Conservation (phyloP, 2,329 filamentous ascomycete genomes). For the Geosmithia flava region DNA sequence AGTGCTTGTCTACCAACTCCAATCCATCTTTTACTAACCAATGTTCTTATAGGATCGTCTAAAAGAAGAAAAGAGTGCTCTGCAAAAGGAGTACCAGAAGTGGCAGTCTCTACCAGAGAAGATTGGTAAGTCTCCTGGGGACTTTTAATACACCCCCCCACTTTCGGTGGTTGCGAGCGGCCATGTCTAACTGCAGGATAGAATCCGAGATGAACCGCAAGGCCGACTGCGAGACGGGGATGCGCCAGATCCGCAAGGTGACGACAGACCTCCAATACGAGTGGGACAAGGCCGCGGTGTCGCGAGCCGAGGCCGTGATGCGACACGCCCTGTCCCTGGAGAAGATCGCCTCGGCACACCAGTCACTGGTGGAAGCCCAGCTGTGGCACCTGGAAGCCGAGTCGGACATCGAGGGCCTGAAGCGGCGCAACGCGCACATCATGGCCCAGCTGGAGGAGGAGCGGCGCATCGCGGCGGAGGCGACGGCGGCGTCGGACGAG, state of each 20-base stretch:
- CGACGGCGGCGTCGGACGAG: conserved; percentile 23
- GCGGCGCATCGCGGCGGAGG: conserved; percentile 20
- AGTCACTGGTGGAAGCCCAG: conserved; percentile 55
- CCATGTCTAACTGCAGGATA: conserved; percentile 7
- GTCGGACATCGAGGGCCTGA: conserved; percentile 67
- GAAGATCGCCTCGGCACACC: conserved; percentile 47
- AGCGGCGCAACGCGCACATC: conserved; percentile 50
- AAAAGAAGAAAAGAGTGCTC: conserved; percentile 48
- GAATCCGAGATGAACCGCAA: conserved; percentile 22
- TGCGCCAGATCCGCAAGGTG: conserved; percentile 17
- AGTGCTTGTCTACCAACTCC: neutral
- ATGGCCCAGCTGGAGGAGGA: conserved; percentile 35
- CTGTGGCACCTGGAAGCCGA: conserved; percentile 64
- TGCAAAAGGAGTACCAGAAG: conserved; percentile 53
- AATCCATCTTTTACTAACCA: neutral
- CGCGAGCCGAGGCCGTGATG: conserved; percentile 42
- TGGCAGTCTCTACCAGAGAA: conserved; percentile 59
- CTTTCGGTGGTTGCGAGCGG: neutral
- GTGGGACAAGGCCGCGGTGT: conserved; percentile 40
- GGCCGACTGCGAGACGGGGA: conserved; percentile 14
- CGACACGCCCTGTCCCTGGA: conserved; percentile 46
- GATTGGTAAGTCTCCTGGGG: conserved; percentile 41
- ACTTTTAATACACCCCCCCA: too few relatives aligned
- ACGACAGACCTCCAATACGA: conserved; percentile 39
- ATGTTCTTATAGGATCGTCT: conserved; percentile 27